Base-by-base conservation (phyloP, 306 rosid genomes). In the Leucaena leucocephala region DNA sequence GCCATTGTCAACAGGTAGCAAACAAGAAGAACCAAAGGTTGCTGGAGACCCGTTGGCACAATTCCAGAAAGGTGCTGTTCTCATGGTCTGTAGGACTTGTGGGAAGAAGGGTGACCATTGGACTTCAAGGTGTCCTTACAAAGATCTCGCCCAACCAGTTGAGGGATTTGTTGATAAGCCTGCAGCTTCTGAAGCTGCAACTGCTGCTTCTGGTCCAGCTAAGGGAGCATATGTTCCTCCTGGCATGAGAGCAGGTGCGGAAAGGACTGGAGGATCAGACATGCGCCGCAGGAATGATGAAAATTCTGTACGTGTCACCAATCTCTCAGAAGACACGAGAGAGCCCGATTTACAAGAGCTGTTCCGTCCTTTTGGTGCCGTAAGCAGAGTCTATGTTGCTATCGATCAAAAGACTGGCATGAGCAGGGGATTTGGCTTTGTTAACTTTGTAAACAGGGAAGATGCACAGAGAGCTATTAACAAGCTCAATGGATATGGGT, bases 21-120 rank as follows among this genome's bases (percentile, higher is more conserved):
- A 91, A 83, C 46, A 78, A 3, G 98, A 94, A 74, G 98, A 92
- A 61, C 79, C 95, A 15, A 92, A 91, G 87, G 80, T 44, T 81
- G 83, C 85, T 8, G 89, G 90, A 81, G 97, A 91, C 52, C 68
- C 97, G 0, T 40, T 93, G 74, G 63, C 83, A 19, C 91, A 83
- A 77, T 72, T 88, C 52, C 82, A 85, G 8, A 91, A 86, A 48
- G 93, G 97, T 77, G 96, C 97, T 61, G 94, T 89, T 79, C 97
- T 94, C 57, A 94, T 89, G 94, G 89, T 94, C 27, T 94, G 98
- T 83, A 87, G 97, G 76, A 91, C 93, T 39, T 94, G 98, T 80
- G 95, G 97, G 58, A 94, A 91, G 87, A 92, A 94, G 82, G 98
- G 98, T 61, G 98, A 94, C 66, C 97, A 94, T 80, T 94, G 98